Conservation (phyloP, 2,329 filamentous ascomycete species). For the Aphanocladium album region DNA sequence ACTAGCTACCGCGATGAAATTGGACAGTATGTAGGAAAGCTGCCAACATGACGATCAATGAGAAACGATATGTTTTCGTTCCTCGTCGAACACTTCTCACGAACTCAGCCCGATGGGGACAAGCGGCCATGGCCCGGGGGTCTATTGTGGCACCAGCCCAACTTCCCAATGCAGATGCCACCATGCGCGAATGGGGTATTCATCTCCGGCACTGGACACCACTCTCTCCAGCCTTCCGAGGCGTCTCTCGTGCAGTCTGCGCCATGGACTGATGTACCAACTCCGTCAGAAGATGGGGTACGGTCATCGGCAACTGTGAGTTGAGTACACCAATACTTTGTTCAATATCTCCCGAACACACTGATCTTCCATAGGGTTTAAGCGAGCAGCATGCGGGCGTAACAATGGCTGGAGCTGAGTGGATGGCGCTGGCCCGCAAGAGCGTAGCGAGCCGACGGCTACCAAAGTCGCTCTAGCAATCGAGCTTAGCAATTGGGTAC, state of each 20-base stretch:
- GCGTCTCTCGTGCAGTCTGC: background rate
- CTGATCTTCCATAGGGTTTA: background rate
- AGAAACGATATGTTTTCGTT: background rate
- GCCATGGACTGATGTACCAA: background rate
- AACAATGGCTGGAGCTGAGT: background rate
- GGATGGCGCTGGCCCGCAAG: background rate
- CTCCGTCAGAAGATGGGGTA: background rate
- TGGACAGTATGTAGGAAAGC: background rate
- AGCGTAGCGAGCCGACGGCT: background rate
- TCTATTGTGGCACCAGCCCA: background rate
- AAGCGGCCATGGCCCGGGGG: background rate
- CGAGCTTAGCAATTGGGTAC: too few species aligned
- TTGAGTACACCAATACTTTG: background rate
- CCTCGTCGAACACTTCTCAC: background rate
- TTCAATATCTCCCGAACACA: background rate
- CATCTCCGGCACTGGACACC: background rate
- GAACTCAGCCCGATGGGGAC: background rate
- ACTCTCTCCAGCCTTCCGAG: background rate
- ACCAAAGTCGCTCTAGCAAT: too few species aligned
- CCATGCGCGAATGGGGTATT: background rate
- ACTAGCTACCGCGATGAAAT: background rate
- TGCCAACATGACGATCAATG: background rate
- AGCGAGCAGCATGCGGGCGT: background rate
- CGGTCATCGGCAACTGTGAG: background rate
- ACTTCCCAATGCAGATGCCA: background rate